A percentile compares a stretch with the other conserved stretches of the same genome.
Conservation (phyloP, 225 moss, liverwort and hornwort species). For the Marchantia paleacea region DNA sequence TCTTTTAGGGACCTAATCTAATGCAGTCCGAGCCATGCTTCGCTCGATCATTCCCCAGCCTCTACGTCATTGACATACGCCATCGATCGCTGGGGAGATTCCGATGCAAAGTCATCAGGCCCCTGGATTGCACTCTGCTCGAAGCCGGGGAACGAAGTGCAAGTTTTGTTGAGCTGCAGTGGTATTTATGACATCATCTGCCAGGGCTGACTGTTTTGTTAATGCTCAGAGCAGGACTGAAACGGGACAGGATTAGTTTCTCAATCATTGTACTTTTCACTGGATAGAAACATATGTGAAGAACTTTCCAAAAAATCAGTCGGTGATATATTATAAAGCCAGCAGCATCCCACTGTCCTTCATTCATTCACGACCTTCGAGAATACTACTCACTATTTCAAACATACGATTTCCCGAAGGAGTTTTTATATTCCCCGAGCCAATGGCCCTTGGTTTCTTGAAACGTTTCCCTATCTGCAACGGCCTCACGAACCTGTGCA, state of each 20-base stretch:
- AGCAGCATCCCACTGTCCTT: neutral
- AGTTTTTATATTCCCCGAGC: neutral
- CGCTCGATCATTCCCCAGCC: neutral
- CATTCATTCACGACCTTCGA: neutral
- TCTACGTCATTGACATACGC: neutral
- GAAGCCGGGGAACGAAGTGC: neutral
- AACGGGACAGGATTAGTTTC: neutral
- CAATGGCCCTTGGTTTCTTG: neutral
- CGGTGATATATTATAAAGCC: neutral
- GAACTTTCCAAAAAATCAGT: neutral
- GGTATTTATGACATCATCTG: neutral
- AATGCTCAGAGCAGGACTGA: neutral
- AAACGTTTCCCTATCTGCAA: neutral
- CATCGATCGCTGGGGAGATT: neutral
- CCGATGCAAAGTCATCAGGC: neutral
- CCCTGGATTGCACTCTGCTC: neutral
- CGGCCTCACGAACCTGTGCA: no score
- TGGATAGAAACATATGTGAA: neutral
- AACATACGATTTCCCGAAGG: neutral
- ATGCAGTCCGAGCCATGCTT: neutral
- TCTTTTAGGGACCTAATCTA: no score
- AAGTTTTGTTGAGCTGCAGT: neutral
- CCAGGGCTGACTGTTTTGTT: neutral
- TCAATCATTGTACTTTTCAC: constrained; percentile 2
- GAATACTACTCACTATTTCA: neutral